A percentile compares a stretch with the other conserved stretches of the same genome.
These are phyloP conservation scores for Mortierella sp. DNA, from an alignment of 371 early-diverging fungal genomes.

Conservation along the genomic window DNA sequence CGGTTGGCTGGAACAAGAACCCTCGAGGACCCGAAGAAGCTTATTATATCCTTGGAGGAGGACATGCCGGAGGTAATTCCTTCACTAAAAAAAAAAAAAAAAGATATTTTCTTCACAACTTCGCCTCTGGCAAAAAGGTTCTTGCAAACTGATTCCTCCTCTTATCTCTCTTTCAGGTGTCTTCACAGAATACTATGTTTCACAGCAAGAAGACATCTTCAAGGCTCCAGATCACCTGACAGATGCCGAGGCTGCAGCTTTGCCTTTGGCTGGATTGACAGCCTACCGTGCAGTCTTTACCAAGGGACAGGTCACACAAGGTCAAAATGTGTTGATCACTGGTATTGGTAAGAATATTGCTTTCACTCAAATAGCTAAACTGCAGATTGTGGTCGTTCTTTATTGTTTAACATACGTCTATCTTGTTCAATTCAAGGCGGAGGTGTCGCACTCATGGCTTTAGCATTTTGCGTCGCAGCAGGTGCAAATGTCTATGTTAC, in stretches of 20 bases:
- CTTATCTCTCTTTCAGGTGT: conserved; percentile 59
- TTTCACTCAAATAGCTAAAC: too few relatives aligned
- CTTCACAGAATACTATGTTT: conserved; percentile 67
- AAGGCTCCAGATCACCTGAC: conserved; percentile 72
- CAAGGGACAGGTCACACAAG: conserved; percentile 67
- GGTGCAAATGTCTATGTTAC: conserved; percentile 83
- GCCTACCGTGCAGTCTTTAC: conserved; percentile 74
- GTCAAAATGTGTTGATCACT: conserved; percentile 75
- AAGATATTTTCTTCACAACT: too few relatives aligned
- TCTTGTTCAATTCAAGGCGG: conserved; percentile 58
- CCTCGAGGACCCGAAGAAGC: conserved; percentile 71
- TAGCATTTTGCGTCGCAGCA: conserved; percentile 75
- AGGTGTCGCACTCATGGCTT: conserved; percentile 79
- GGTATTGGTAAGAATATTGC: conserved; percentile 66
- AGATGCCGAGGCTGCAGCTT: conserved; percentile 73
- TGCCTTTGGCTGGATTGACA: conserved; percentile 80
- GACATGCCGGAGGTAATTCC: conserved; percentile 58
- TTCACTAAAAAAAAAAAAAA: too few relatives aligned
- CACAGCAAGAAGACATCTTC: conserved; percentile 62
- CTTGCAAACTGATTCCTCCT: too few relatives aligned
- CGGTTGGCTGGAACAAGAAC: conserved; percentile 69
- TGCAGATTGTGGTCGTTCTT: background rate
- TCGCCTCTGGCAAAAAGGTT: too few relatives aligned
- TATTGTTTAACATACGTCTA: background rate
- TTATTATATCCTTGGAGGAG: conserved; percentile 68